Base-by-base conservation (phyloP, 192 early-diverging fungal species). In the Lobosporangium transversale region DNA sequence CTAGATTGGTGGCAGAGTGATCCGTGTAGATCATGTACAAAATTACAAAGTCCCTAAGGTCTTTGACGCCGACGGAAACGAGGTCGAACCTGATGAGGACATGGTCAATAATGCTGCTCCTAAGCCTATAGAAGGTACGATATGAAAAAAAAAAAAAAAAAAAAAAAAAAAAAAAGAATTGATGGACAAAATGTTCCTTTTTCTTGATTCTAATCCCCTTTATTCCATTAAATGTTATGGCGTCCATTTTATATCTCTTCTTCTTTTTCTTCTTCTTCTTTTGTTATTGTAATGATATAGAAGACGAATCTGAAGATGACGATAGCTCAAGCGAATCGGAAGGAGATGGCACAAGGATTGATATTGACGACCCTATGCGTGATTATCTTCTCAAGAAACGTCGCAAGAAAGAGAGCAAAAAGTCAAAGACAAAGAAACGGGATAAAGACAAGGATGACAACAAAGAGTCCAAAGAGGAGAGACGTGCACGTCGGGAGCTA, bases 1-100 rank as follows among this genome's bases (percentile, higher is more conserved):
- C 37, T 79, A 81, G 82, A 61, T 84, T 2, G 55, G 80, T 11
- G 81, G 78, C 17, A 83, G 93, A 26, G 83, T 83, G 24, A 33
- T 94, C 53, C 88, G 92, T 45, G 93, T 94, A 0, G 93, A 94
- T 73, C 93, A 94, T 66, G 86, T 88, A 11, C 84, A 84, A 58
- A 79, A 83, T 30, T 90, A 90, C 67, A 80, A 87, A 35, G 85
- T 86, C 33, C 86, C 85, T 31, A 89, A 91, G 70, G 86, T 66
- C 26, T 66, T 83, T 58, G 81, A 83, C 9, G 80, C 64, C 6
- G 85, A 80, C n/a, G 84, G 85, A 10, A 81, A 81, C 20, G 82
- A 87, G 20, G 59, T 66, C 7, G 86, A 75, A 29, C 63, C 62
- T 6, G 71, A 79, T 17, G 78, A 79, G 47, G 66, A 66, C 8